These are phyloP conservation scores for Nicotiana otophora DNA, from an alignment of 257 asterid species.

Conservation along the genomic window DNA sequence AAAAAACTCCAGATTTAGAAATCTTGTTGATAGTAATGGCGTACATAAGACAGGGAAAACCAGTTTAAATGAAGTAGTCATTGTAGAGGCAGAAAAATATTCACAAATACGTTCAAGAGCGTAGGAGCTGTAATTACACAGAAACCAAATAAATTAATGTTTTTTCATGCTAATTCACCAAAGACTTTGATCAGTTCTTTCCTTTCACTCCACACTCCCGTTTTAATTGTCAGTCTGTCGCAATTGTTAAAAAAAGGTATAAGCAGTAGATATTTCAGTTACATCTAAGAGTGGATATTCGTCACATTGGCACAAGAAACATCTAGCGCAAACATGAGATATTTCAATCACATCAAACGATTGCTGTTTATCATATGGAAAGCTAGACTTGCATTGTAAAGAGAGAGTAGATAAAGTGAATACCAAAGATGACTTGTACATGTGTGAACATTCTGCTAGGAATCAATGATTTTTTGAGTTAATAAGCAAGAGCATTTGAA, in stretches of 20 bases:
- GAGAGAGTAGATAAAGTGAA: background rate
- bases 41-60: background rate
- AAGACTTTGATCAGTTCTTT: background rate
- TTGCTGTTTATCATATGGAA: background rate
- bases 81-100: background rate
- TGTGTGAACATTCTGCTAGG: background rate
- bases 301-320: background rate
- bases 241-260: background rate
- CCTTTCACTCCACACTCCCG: background rate
- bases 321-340: background rate
- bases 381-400: background rate
- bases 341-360: background rate
- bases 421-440: background rate
- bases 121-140: background rate
- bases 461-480: background rate
- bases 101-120: background rate
- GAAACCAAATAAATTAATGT: background rate
- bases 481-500: background rate
- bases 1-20: background rate
- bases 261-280: background rate
- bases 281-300: background rate
- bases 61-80: background rate
- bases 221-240: background rate
- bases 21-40: constrained; percentile 5
- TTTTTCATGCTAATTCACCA: background rate